These are phyloP conservation scores for Nemania sp. DNA, from an alignment of 2,329 filamentous ascomycete species.

Conservation along the genomic window DNA sequence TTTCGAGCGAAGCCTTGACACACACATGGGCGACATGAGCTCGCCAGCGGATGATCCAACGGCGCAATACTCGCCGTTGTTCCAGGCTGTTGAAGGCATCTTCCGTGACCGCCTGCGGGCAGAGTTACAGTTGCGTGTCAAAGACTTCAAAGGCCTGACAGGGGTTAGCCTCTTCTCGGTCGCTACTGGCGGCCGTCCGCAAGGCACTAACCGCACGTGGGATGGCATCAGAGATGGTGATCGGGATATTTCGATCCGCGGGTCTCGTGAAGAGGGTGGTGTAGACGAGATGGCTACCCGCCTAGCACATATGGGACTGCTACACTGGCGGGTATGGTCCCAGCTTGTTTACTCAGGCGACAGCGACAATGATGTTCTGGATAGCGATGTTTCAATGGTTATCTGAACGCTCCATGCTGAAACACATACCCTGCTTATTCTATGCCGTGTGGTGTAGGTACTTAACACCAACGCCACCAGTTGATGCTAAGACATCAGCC, in stretches of 20 bases:
- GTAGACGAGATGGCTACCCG: slow-evolving; percentile 73
- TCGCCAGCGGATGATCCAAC: slow-evolving; percentile 5
- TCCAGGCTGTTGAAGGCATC: slow-evolving; percentile 52
- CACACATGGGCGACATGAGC: slow-evolving; percentile 45
- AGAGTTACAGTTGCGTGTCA: slow-evolving; percentile 54
- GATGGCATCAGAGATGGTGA: slow-evolving; percentile 37
- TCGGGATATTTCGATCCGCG: slow-evolving; percentile 42
- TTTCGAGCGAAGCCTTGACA: slow-evolving; percentile 54
- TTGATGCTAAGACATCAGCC: background rate
- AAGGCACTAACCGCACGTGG: slow-evolving; percentile 43
- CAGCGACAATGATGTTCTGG: slow-evolving; percentile 29
- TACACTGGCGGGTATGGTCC: slow-evolving; percentile 91
- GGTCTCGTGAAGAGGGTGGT: slow-evolving; percentile 55
- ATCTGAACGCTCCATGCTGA: slow-evolving; percentile 24
- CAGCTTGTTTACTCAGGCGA: slow-evolving; percentile 67
- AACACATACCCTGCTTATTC: background rate
- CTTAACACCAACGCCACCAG: background rate
- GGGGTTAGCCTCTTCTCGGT: slow-evolving; percentile 58
- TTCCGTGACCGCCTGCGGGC: slow-evolving; percentile 54
- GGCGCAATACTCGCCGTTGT: slow-evolving; percentile 46
- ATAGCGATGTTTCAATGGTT: slow-evolving; percentile 31
- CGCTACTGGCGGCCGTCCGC: slow-evolving; percentile 55
- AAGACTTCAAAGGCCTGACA: slow-evolving; percentile 56
- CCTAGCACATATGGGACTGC: slow-evolving; percentile 77
- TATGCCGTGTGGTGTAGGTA: background rate